Conservation (phyloP, 2,329 filamentous ascomycete genomes). For the Neoarthrinium moseri region DNA sequence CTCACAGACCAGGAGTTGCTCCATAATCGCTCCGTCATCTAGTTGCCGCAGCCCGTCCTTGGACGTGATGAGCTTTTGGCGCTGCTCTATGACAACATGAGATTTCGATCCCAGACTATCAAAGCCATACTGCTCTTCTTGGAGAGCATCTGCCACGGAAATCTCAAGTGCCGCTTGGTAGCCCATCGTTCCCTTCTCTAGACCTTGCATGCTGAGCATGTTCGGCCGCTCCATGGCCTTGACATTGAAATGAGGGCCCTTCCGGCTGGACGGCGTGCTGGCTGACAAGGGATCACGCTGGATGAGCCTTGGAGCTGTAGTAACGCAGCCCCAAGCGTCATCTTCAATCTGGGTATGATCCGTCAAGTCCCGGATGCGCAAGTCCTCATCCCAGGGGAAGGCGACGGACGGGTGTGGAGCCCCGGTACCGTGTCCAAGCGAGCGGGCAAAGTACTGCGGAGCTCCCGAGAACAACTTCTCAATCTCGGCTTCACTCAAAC, state of each 20-base stretch:
- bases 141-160: conserved; percentile 61
- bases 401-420: conserved; percentile 62
- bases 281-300: conserved; percentile 43
- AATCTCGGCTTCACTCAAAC: conserved; percentile 57
- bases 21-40: conserved; percentile 56
- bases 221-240: conserved; percentile 62
- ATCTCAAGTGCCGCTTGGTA: conserved; percentile 68
- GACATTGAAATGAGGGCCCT: conserved; percentile 57
- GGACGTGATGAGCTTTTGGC: conserved; percentile 54
- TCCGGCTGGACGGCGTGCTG: conserved; percentile 40
- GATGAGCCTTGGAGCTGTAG: conserved; percentile 62
- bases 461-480: conserved; percentile 75
- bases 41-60: conserved; percentile 54
- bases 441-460: conserved; percentile 66
- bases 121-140: conserved; percentile 62
- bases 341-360: conserved; percentile 65
- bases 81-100: conserved; percentile 54
- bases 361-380: conserved; percentile 61
- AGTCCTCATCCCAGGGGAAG: conserved; percentile 65
- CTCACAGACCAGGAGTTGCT: conserved; percentile 56
- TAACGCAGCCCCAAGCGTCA: conserved; percentile 61
- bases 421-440: conserved; percentile 57
- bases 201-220: conserved; percentile 71
- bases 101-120: conserved; percentile 54
- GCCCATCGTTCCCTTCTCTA: conserved; percentile 70